Evolutionary conservation across 495 filamentous ascomycete species (phyloP).

Genomic region (Aspergillus coremiiformis): DNA sequence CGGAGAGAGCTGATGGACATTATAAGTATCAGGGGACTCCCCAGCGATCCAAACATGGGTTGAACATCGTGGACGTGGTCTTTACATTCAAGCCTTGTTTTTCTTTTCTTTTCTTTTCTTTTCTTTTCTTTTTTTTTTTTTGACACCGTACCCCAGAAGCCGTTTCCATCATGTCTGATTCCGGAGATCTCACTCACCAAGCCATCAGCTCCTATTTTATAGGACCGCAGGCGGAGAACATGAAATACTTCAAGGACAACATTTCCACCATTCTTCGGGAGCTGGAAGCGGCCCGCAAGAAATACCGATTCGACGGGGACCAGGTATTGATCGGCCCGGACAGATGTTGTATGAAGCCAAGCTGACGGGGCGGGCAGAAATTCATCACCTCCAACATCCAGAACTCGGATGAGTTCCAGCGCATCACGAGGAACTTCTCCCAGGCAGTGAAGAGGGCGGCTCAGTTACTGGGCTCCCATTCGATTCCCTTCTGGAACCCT

Average conservation of each 20-base stretch:
- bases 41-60: not conserved
- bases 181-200: conserved; percentile 18
- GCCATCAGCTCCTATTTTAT: conserved; percentile 37
- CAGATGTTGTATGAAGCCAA: not conserved
- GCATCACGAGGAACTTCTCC: conserved; percentile 18
- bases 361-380: conserved; percentile 11
- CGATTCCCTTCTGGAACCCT: conserved; percentile 40
- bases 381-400: conserved; percentile 27
- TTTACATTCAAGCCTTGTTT: too few relatives aligned
- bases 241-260: conserved; percentile 28
- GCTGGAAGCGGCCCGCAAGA: conserved; percentile 21
- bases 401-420: conserved; percentile 20
- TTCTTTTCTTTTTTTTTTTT: not conserved
- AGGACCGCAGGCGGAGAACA: conserved; percentile 36
- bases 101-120: not conserved
- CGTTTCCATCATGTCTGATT: not conserved
- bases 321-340: not conserved
- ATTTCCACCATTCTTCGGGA: conserved; percentile 29
- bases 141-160: not conserved
- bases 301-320: conserved; percentile 24
- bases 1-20: too few relatives aligned
- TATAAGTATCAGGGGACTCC: too few relatives aligned
- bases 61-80: too few relatives aligned
- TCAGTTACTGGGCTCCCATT: conserved; percentile 26
- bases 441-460: conserved; percentile 18